These are phyloP conservation scores for Oryza officinalis DNA, from an alignment of 176 grass and related monocot genomes.

Conservation along the genomic window DNA sequence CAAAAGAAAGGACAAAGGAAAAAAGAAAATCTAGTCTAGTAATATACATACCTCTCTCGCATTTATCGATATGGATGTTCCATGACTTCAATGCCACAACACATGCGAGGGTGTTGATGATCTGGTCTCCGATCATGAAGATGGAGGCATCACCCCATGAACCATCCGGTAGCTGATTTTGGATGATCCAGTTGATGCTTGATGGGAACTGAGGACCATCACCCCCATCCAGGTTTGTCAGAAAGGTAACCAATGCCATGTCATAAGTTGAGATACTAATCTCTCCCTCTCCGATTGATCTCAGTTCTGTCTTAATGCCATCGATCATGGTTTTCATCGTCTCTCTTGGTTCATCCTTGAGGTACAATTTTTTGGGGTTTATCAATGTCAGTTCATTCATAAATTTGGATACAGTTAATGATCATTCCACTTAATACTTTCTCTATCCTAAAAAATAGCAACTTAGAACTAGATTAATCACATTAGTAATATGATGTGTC, in stretches of 20 bases:
- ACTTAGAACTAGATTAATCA: too few relatives aligned
- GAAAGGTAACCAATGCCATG: slow-evolving; percentile 56
- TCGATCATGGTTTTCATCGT: background rate
- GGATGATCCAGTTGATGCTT: slow-evolving; percentile 53
- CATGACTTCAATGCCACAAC: slow-evolving; percentile 23
- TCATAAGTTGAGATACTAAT: slow-evolving; percentile 58
- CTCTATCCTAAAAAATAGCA: too few relatives aligned
- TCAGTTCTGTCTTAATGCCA: slow-evolving; percentile 21
- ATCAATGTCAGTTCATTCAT: background rate
- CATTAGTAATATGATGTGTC: too few relatives aligned
- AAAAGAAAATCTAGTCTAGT: background rate
- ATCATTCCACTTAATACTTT: background rate
- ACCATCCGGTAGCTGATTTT: slow-evolving; percentile 53
- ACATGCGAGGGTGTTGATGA: slow-evolving; percentile 64
- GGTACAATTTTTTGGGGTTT: background rate
- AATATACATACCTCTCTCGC: background rate
- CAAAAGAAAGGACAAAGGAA: too few relatives aligned
- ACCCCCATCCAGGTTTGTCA: slow-evolving; percentile 18
- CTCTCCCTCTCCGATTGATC: slow-evolving; percentile 40
- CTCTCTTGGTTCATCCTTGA: background rate
- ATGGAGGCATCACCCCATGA: slow-evolving; percentile 51
- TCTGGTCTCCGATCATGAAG: slow-evolving; percentile 46
- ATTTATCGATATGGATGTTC: background rate
- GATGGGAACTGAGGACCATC: slow-evolving; percentile 55
- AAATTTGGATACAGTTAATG: too few relatives aligned